Conservation (phyloP, 2,329 filamentous ascomycete species). For the Xylaria sp. region DNA sequence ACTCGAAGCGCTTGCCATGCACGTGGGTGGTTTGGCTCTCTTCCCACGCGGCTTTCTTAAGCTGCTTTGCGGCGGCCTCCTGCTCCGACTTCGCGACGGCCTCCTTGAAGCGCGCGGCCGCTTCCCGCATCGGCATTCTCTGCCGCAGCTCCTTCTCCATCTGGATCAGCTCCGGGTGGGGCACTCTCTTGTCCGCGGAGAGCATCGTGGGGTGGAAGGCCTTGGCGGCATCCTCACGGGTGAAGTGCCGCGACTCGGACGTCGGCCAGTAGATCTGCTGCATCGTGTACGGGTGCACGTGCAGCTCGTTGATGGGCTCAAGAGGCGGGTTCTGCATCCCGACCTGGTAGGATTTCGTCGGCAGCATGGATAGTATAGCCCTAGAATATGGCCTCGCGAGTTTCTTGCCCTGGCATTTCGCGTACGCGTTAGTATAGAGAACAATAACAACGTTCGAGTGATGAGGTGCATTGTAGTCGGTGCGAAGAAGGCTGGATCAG, state of each 20-base stretch:
- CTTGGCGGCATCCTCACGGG: slow-evolving; percentile 65
- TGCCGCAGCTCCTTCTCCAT: slow-evolving; percentile 53
- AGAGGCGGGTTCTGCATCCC: slow-evolving; percentile 52
- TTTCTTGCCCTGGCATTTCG: slow-evolving; percentile 66
- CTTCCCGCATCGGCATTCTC: slow-evolving; percentile 42
- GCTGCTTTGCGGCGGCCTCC: slow-evolving; percentile 45
- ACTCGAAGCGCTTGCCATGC: slow-evolving; percentile 59
- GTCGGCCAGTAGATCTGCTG: slow-evolving; percentile 68
- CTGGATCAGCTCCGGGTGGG: slow-evolving; percentile 62
- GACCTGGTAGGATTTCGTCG: slow-evolving; percentile 62
- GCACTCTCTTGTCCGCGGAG: slow-evolving; percentile 62
- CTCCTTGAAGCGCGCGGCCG: slow-evolving; percentile 44
- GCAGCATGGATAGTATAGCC: slow-evolving; percentile 80
- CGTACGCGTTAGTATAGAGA: slow-evolving; percentile 19
- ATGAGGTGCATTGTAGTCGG: slow-evolving; percentile 5
- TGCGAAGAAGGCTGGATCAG: slow-evolving; percentile 52
- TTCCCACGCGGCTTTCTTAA: slow-evolving; percentile 36
- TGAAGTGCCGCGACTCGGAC: slow-evolving; percentile 65
- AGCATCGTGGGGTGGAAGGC: slow-evolving; percentile 64
- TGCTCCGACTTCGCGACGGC: slow-evolving; percentile 45
- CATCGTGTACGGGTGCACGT: slow-evolving; percentile 63
- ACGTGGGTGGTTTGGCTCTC: slow-evolving; percentile 48
- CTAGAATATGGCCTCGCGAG: slow-evolving; percentile 76
- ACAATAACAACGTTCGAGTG: slow-evolving; percentile 11
- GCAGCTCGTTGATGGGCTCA: slow-evolving; percentile 67